phyloP scores from a whole-genome alignment of 192 early-diverging fungal genomes.

The Helicostylum pulchrum region DNA sequence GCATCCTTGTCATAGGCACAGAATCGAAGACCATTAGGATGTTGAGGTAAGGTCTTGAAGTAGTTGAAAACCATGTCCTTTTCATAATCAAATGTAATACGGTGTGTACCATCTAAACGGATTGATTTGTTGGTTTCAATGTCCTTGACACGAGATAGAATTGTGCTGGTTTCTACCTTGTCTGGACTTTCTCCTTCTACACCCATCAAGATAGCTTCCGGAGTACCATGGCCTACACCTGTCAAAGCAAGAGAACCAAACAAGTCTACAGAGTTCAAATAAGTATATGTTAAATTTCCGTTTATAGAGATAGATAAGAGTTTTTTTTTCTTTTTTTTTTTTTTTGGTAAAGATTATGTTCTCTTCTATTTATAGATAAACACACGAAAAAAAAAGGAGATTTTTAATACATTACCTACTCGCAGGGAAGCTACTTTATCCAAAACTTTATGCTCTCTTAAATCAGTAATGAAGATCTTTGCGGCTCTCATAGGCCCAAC shows the following conservation, averaged over 20 bases:
- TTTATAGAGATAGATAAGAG: neutral
- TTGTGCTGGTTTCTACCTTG: conserved; percentile 77
- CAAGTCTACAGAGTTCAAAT: conserved; percentile 61
- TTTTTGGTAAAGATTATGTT: neutral
- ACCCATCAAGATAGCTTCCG: conserved; percentile 82
- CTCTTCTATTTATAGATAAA: conserved; percentile 6
- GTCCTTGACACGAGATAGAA: conserved; percentile 67
- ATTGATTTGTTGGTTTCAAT: conserved; percentile 75
- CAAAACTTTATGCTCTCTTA: conserved; percentile 63
- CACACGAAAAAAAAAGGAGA: no score
- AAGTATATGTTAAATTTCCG: neutral
- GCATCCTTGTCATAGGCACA: conserved; percentile 76
- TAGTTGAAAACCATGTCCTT: conserved; percentile 86
- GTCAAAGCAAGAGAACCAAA: conserved; percentile 93
- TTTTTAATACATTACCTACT: conserved; percentile 29
- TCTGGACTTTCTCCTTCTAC: conserved; percentile 91
- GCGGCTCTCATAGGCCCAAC: conserved; percentile 97
- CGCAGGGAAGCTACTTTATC: conserved; percentile 41
- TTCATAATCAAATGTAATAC: conserved; percentile 77
- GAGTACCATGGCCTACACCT: conserved; percentile 92
- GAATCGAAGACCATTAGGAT: conserved; percentile 96
- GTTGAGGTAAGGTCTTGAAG: conserved; percentile 81
- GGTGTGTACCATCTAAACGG: conserved; percentile 65
- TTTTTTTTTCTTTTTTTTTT: neutral
- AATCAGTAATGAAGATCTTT: conserved; percentile 90